Conservation (phyloP, 257 asterid species). For the Solanum raphanifolium region DNA sequence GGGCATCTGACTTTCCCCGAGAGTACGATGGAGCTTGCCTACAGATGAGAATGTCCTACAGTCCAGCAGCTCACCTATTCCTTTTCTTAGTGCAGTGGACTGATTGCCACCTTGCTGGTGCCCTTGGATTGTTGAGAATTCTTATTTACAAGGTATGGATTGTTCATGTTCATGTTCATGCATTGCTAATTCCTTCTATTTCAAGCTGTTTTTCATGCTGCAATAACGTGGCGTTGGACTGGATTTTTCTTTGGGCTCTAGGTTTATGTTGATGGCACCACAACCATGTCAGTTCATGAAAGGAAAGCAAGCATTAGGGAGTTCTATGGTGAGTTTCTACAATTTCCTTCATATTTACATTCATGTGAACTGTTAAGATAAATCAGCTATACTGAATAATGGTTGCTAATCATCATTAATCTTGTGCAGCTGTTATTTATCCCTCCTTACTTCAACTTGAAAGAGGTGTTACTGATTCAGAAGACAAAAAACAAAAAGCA, state of each 20-base stretch:
- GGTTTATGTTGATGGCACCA: slow-evolving; percentile 95
- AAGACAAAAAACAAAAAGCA: slow-evolving; percentile 77
- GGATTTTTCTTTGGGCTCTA: slow-evolving; percentile 11
- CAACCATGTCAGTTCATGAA: slow-evolving; percentile 90
- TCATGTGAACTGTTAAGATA: background rate
- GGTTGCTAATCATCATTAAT: slow-evolving; percentile 9
- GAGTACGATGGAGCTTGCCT: slow-evolving; percentile 93
- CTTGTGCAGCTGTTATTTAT: slow-evolving; percentile 69
- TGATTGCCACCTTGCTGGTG: slow-evolving; percentile 89
- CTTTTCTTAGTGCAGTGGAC: slow-evolving; percentile 95
- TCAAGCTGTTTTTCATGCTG: background rate
- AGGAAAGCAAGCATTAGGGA: slow-evolving; percentile 92
- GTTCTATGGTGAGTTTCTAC: slow-evolving; percentile 58
- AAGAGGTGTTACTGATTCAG: slow-evolving; percentile 73
- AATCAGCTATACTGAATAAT: background rate
- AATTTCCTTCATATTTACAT: background rate
- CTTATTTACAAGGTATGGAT: slow-evolving; percentile 68
- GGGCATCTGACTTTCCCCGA: slow-evolving; percentile 81
- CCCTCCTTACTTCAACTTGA: slow-evolving; percentile 86
- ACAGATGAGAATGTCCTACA: slow-evolving; percentile 92
- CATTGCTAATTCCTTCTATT: background rate
- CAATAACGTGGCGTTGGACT: background rate
- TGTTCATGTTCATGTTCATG: background rate
- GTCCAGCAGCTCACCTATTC: slow-evolving; percentile 89
- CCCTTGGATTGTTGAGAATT: slow-evolving; percentile 85